Conservation (phyloP, 306 rosid genomes). For the Quercus ilex region DNA sequence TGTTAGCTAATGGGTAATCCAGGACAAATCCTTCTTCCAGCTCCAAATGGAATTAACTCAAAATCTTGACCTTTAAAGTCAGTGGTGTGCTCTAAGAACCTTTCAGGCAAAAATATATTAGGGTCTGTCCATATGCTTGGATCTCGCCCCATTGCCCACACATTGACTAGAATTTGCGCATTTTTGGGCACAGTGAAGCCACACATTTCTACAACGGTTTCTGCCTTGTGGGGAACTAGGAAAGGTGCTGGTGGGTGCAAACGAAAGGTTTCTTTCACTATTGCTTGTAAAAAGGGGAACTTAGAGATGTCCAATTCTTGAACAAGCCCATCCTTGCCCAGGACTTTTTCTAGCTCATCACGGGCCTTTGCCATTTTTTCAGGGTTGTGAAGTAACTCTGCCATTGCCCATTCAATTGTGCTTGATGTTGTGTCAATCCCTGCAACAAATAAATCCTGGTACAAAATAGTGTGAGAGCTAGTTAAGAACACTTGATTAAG, state of each 20-base stretch:
- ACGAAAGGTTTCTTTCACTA: slow-evolving; percentile 26
- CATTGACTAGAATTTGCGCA: slow-evolving; percentile 2
- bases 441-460: slow-evolving; percentile 13
- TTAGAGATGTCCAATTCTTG: slow-evolving; percentile 8
- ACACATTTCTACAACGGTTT: neutral
- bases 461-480: neutral
- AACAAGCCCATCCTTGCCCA: neutral
- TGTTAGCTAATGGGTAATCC: slow-evolving; percentile 9
- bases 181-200: slow-evolving; percentile 3
- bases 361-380: neutral
- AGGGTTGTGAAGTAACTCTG: slow-evolving; percentile 11
- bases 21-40: slow-evolving; percentile 26
- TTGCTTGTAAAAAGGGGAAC: slow-evolving; percentile 4
- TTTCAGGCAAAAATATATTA: slow-evolving; percentile 16
- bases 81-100: neutral
- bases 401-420: slow-evolving; percentile 36
- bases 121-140: slow-evolving; percentile 14
- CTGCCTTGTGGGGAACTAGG: slow-evolving; percentile 1
- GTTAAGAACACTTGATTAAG: neutral
- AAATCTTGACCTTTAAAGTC: slow-evolving; percentile 14
- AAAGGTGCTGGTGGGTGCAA: slow-evolving; percentile 26
- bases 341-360: slow-evolving; percentile 1
- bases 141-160: slow-evolving; percentile 20
- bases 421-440: slow-evolving; percentile 16
- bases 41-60: slow-evolving; percentile 25